Evolutionary conservation across 768 basidiomycete species (phyloP).

Genomic region (Xanthoconium purpureum): DNA sequence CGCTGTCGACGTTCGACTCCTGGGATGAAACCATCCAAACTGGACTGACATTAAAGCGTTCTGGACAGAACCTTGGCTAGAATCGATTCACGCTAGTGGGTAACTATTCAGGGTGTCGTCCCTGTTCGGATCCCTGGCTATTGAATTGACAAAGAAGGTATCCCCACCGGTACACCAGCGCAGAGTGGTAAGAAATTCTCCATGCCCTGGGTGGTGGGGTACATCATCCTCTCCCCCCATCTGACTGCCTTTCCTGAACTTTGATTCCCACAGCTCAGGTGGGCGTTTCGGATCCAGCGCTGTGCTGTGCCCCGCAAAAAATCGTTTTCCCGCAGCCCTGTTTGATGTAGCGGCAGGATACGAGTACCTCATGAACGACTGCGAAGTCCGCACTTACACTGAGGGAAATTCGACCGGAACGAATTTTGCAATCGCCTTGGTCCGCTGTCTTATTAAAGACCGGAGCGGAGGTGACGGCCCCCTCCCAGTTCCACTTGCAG

Average conservation of each 20-base stretch:
- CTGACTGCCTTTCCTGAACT: slow-evolving; percentile 36
- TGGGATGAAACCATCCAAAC: slow-evolving; percentile 1
- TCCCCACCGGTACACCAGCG: slow-evolving; percentile 14
- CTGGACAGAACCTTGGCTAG: slow-evolving; percentile 21
- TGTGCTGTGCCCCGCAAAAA: slow-evolving; percentile 38
- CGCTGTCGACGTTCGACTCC: too few species aligned
- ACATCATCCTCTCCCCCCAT: slow-evolving; percentile 17
- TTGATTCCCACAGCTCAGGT: slow-evolving; percentile 39
- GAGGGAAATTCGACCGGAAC: slow-evolving; percentile 71
- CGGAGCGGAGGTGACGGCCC: slow-evolving; percentile 15
- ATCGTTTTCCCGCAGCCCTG: slow-evolving; percentile 69
- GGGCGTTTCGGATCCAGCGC: slow-evolving; percentile 49
- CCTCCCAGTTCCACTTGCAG: slow-evolving; percentile 13
- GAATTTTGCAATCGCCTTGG: slow-evolving; percentile 59
- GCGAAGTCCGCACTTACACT: slow-evolving; percentile 54
- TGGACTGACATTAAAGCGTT: slow-evolving; percentile 14
- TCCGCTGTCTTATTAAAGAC: slow-evolving; percentile 54
- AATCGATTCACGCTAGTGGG: slow-evolving; percentile 26
- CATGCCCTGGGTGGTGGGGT: slow-evolving; percentile 29
- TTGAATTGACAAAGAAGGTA: slow-evolving; percentile 21
- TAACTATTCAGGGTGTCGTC: slow-evolving; percentile 20
- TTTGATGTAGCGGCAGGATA: slow-evolving; percentile 64
- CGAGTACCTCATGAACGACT: slow-evolving; percentile 52
- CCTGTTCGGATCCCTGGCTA: slow-evolving; percentile 20
- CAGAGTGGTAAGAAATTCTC: slow-evolving; percentile 33